Evolutionary conservation across 176 grass and related monocot species (phyloP), one percentile per base, ranked within the genome.

Genomic region (Hyparrhenia diplandra): DNA sequence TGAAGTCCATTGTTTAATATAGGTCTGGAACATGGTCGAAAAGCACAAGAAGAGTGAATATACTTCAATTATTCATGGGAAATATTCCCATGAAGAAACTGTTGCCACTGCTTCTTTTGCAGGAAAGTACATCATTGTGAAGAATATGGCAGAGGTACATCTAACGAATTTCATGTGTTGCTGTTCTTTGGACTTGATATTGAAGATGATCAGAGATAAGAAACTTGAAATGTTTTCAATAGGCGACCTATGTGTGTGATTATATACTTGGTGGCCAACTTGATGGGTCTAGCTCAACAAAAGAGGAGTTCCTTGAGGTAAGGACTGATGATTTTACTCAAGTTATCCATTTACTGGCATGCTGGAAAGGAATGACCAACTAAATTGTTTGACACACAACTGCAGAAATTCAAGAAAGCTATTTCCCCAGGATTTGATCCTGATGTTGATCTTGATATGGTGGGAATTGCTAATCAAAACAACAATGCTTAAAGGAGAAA

Each of bases 401-500:
- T 84, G 49, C 84, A 99, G 97, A 99, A 99, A 96, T 99, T 99
- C 80, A 95, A 96, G 69, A 87, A 73, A 18, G 93, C 97, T 67
- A 42, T 96, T 83, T 96, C 97, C 77, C 62, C 80, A 24, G 97
- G 90, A 88, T 96, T 99, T 83, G 97, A 99, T 86, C 97, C 97
- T 46, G 91, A 99, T 93, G 80, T 93, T 76, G 91, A 99, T 76
- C 84, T 99, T 71, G 80, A 51, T 34, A 99, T 88, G 89, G 72
- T 91, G 32, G 97, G 97, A 16, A 99, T 99, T 88, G 97, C 97
- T 70, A 99, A 99, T 93, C 97, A 99, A 83, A n/a, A 99, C 97
- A 88, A 99, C 97, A 69, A 99, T 99, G 97, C 88, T 99, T 62
- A 99, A 99, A 90, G 93, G 96, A 75, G 96, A 99, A 89, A 99